Percentiles rank a stretch among this genome's conserved stretches.
Evolutionary conservation across 768 basidiomycete species (phyloP).

Genomic region (Collybiopsis luxurians): DNA sequence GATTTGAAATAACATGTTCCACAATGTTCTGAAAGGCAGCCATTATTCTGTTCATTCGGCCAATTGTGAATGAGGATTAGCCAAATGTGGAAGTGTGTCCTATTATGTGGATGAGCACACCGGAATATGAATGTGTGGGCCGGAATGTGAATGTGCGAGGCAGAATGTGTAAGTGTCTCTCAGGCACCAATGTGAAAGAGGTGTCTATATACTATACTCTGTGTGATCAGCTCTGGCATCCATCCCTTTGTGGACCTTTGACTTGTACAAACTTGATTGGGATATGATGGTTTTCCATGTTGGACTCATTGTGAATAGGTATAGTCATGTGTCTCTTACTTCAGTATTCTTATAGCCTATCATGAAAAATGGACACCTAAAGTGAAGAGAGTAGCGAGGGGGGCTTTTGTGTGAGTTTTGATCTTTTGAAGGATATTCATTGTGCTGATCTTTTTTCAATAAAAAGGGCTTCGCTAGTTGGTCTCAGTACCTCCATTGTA

Average conservation of each 20-base stretch:
- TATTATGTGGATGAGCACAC: background rate
- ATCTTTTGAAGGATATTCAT: background rate
- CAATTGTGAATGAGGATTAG: background rate
- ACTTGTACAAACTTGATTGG: conserved; percentile 23
- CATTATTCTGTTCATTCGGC: background rate
- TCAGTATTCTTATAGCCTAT: conserved; percentile 33
- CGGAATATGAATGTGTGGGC: background rate
- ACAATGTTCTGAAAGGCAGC: too few species aligned
- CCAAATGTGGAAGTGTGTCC: background rate
- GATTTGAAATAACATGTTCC: too few species aligned
- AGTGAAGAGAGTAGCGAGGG: conserved; percentile 24
- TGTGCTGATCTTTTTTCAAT: background rate
- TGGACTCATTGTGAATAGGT: conserved; percentile 3
- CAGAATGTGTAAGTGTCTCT: background rate
- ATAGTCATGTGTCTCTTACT: conserved; percentile 20
- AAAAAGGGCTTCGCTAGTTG: background rate
- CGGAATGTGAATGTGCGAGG: background rate
- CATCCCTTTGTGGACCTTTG: conserved; percentile 29
- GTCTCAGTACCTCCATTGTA: background rate
- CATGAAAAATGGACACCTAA: conserved; percentile 17
- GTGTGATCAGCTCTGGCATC: conserved; percentile 24
- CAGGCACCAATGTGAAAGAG: background rate
- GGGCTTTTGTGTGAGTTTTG: conserved; percentile 25
- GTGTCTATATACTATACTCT: too few species aligned
- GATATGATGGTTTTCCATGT: background rate